Evolutionary conservation across 2,329 filamentous ascomycete genomes (phyloP), one percentile per base, ranked within the genome.

Genomic region (Talaromyces sp.): DNA sequence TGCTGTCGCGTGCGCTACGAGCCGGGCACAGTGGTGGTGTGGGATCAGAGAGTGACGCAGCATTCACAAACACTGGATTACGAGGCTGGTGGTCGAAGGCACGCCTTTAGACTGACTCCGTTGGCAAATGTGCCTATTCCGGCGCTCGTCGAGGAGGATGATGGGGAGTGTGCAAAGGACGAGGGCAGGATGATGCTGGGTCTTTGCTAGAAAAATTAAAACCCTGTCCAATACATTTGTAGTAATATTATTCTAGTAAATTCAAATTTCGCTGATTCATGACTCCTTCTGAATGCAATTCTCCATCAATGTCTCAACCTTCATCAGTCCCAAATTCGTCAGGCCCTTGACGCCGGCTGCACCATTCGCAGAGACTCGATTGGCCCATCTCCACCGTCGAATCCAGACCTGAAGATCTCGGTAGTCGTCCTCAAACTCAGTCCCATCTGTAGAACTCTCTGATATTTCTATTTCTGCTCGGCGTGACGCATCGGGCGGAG

Each of bases 31-130:
- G 67, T 71, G 16, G 65, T 60, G 4, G 44, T 60, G n/a, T 69
- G 78, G 66, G 78, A 79, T 68, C 55, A 57, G 27, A 7, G 55
- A 28, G 55, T 57, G 27, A 57, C 55, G 14, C 55, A 57, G 55
- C 55, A 57, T 57, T 57, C 55, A 8, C 55, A 57, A 18, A 57
- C 55, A 2, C 36, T 57, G 33, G 55, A 57, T 40, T 57, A 57
- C 23, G 18, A 57, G 27, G 18, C 55, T 28, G 55, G 55, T 8
- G 55, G 33, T 2, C 12, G 55, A n/a, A 57, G 55, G 23, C 55
- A 57, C 47, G 55, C 55, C 4, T 57, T 57, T 18, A 47, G 55
- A 18, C n/a, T 57, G 36, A 57, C 55, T 16, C 55, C 55, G 4
- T 31, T 57, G 27, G 33, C 55, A 2, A 57, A 57, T 57, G 55